phyloP scores from a whole-genome alignment of 768 basidiomycete species.

The Russula virescens region DNA sequence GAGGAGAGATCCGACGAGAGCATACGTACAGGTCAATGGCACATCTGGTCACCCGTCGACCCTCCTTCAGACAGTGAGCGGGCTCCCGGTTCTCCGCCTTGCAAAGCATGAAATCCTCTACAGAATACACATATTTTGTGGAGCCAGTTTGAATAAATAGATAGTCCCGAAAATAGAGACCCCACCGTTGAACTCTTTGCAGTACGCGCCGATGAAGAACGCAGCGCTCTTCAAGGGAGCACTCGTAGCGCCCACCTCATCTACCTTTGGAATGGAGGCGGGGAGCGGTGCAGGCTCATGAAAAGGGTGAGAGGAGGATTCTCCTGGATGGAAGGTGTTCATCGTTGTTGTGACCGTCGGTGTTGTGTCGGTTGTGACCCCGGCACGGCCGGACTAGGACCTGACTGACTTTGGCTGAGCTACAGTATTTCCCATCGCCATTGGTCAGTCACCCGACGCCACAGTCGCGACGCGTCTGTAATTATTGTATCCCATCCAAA shows the following conservation, averaged over 20 bases:
- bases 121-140: background rate
- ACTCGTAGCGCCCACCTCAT: conserved; percentile 84
- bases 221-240: conserved; percentile 94
- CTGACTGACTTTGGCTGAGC: too few relatives aligned
- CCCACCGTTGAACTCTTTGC: conserved; percentile 95
- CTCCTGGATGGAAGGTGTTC: conserved; percentile 48
- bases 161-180: background rate
- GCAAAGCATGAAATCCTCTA: conserved; percentile 97
- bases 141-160: background rate
- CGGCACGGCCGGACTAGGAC: too few relatives aligned
- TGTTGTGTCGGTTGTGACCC: conserved; percentile 12
- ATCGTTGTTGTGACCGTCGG: conserved; percentile 34
- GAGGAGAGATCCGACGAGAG: conserved; percentile 3
- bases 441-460: too few relatives aligned
- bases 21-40: conserved; percentile 79
- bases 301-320: conserved; percentile 45
- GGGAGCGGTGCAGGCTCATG: conserved; percentile 65
- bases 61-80: conserved; percentile 91
- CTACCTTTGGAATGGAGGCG: conserved; percentile 63
- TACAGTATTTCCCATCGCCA: too few relatives aligned
- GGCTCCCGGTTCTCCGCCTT: conserved; percentile 89
- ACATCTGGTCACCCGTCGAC: conserved; percentile 91
- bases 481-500: background rate
- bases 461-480: conserved; percentile 10
- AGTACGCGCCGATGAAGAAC: conserved; percentile 94